Base-by-base conservation (phyloP, 2,329 filamentous ascomycete genomes). In the Zymoseptoria pseudotritici region DNA sequence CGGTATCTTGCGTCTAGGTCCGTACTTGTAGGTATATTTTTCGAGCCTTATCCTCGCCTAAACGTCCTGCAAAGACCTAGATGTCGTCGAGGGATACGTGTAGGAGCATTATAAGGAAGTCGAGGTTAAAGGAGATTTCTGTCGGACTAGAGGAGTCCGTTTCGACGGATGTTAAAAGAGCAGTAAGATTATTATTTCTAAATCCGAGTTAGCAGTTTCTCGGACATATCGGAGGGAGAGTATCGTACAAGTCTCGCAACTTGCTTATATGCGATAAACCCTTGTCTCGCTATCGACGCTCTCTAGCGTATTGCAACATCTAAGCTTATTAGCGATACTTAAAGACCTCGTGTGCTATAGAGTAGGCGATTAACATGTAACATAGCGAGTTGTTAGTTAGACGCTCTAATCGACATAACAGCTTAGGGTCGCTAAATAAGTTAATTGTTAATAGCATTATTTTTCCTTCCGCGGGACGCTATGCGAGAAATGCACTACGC, bases 1-100 rank as follows among this genome's bases (percentile, higher is more conserved):
- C 78, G 1, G 73, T 62, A 55, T 76, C 82, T 42, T 78, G 74
- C 0, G 77, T 77, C 85, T 85, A 87, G 17, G 80, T 75, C 62
- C 81, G 78, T 4, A 87, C 72, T 0, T 78, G 73, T 0, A 82
- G 79, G 62, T 83, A 84, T 10, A 83, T 77, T 3, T 78, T 75
- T 4, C 82, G 79, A 4, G 86, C 85, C 67, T 87, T 83, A 19
- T 86, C 83, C 59, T 85, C 81, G 20, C 83, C 85, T 58, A 85
- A 83, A 58, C 85, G 84, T 3, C 86, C 86, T 0, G 83, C 81
- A 65, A 88, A 87, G 2, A 85, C 76, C 66, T 87, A 83, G 19
- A 88, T 73, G 58, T 87, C 85, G 61, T 85, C 81, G 3, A 87
- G 73, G 0, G 82, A 82, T 20, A 85, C 78, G 66, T 87, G 81